Evolutionary conservation across 164 flowering plant genomes (phyloP).

Genomic region (Piper betle): DNA sequence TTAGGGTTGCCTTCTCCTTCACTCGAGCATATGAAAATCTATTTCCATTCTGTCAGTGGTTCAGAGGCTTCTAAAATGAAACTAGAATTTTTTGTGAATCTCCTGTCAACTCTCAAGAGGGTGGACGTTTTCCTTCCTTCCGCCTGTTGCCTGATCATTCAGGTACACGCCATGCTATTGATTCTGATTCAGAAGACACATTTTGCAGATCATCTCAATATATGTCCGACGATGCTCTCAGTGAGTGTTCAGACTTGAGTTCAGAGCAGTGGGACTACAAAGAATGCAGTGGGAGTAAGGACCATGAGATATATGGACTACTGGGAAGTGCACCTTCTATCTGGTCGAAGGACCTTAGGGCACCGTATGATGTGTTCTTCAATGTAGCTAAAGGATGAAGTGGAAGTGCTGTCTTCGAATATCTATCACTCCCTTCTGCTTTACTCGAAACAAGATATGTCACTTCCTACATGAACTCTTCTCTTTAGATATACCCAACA

Average conservation of each 20-base stretch:
- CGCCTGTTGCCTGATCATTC: slow-evolving; percentile 61
- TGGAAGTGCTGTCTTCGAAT: no score
- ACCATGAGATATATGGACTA: slow-evolving; percentile 39
- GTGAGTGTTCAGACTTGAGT: slow-evolving; percentile 48
- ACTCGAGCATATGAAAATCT: slow-evolving; percentile 78
- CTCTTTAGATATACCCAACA: no score
- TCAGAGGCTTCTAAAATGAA: slow-evolving; percentile 45
- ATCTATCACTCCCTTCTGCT: no score
- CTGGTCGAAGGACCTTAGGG: no score
- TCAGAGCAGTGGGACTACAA: slow-evolving; percentile 75
- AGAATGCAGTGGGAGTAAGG: slow-evolving; percentile 29
- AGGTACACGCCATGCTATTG: slow-evolving; percentile 22
- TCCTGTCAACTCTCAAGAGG: slow-evolving; percentile 29
- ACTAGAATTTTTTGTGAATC: slow-evolving; percentile 54
- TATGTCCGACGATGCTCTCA: slow-evolving; percentile 45
- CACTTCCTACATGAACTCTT: no score
- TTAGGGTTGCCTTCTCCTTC: slow-evolving; percentile 46
- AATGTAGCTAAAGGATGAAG: no score
- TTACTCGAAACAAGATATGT: no score
- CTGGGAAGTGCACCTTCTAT: slow-evolving; percentile 33
- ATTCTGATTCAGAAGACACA: slow-evolving; percentile 69
- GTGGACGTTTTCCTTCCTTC: slow-evolving; percentile 51
- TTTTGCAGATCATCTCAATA: slow-evolving; percentile 69
- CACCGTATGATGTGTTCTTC: no score
- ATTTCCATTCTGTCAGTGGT: slow-evolving; percentile 51